Evolutionary conservation across 2,329 filamentous ascomycete genomes (phyloP).

Genomic region (Chrysoporthe austroafricana): DNA sequence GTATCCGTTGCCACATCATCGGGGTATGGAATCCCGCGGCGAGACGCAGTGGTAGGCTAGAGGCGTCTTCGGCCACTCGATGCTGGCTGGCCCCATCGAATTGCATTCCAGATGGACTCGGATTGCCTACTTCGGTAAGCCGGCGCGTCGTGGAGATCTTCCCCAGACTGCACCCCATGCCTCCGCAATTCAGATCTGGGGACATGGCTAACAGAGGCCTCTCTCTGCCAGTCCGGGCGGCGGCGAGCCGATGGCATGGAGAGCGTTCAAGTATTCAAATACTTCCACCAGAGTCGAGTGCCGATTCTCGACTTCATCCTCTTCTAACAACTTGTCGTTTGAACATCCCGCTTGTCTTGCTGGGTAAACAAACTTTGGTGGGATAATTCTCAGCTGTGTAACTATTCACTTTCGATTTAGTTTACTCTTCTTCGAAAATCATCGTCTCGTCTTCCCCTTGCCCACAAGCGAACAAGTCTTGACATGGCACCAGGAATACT

Average conservation of each 20-base stretch:
- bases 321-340: not conserved
- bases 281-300: not conserved
- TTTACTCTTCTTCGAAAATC: not conserved
- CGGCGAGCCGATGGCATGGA: not conserved
- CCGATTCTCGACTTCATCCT: not conserved
- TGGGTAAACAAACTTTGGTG: not conserved
- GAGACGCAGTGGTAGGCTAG: not conserved
- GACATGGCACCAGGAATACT: conserved; percentile 18
- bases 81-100: not conserved
- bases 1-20: not conserved
- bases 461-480: not conserved
- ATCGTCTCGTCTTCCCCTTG: not conserved
- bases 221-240: not conserved
- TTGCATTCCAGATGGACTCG: not conserved
- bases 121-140: conserved; percentile 10
- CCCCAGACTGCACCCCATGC: conserved; percentile 9
- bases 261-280: not conserved
- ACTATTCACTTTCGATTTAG: not conserved
- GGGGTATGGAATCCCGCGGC: not conserved
- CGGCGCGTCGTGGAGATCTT: conserved; percentile 6
- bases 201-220: not conserved
- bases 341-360: not conserved
- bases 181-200: conserved; percentile 1
- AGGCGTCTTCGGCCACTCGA: not conserved
- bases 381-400: not conserved